These are phyloP conservation scores for Croton laevigatus DNA, from an alignment of 441 rosid species.

Conservation along the genomic window DNA sequence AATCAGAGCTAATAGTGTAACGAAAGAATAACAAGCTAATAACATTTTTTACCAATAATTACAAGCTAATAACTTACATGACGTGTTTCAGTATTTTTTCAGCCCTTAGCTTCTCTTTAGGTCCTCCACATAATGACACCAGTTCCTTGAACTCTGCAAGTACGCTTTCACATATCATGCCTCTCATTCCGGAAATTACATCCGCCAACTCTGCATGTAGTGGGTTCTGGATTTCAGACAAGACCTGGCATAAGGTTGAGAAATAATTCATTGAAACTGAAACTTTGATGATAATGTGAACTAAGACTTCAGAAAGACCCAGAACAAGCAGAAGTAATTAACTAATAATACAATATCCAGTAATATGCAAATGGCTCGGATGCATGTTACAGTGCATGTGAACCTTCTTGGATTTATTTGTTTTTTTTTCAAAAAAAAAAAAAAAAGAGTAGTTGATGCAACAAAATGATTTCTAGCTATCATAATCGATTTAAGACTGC, in stretches of 20 bases:
- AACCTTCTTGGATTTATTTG: no score
- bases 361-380: not conserved
- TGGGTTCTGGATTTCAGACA: conserved; percentile 64
- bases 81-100: conserved; percentile 50
- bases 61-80: conserved; percentile 37
- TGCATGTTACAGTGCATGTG: not conserved
- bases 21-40: conserved; percentile 1
- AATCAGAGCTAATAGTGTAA: not conserved
- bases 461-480: no score
- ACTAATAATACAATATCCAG: not conserved
- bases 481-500: no score
- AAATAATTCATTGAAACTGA: conserved; percentile 15
- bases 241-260: conserved; percentile 43
- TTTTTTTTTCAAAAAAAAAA: no score
- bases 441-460: no score
- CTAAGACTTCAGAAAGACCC: not conserved
- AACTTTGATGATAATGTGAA: conserved; percentile 6
- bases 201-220: conserved; percentile 48
- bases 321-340: not conserved
- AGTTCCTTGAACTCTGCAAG: conserved; percentile 73
- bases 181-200: conserved; percentile 52
- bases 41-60: conserved; percentile 17
- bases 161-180: conserved; percentile 68
- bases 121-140: conserved; percentile 72
- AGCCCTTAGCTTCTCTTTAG: conserved; percentile 70